These are phyloP conservation scores for Penicillium canescens DNA, from an alignment of 495 filamentous ascomycete genomes.

Conservation along the genomic window DNA sequence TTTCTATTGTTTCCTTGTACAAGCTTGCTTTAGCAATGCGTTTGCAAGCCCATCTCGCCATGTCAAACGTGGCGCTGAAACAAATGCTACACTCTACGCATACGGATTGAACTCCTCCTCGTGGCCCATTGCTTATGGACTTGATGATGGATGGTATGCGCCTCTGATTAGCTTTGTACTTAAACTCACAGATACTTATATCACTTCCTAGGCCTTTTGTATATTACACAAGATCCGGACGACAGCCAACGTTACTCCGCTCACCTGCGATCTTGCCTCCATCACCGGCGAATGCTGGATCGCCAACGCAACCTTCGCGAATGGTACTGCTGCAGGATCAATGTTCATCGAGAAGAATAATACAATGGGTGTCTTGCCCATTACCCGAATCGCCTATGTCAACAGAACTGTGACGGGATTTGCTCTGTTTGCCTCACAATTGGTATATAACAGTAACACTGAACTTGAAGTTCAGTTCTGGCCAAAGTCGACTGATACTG, in stretches of 20 bases:
- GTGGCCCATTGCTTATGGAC: slow-evolving; percentile 12
- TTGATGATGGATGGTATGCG: slow-evolving; percentile 10
- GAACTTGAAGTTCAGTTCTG: slow-evolving; percentile 18
- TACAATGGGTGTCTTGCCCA: slow-evolving; percentile 10
- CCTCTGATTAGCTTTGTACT: background rate
- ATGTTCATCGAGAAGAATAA: slow-evolving; percentile 14
- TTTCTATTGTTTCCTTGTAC: too few species aligned
- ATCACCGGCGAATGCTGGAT: slow-evolving; percentile 21
- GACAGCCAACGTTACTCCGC: background rate
- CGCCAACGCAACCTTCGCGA: slow-evolving; percentile 14
- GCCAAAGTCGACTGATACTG: slow-evolving; percentile 4
- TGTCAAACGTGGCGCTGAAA: slow-evolving; percentile 13
- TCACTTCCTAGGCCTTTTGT: slow-evolving; percentile 6
- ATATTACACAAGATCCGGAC: slow-evolving; percentile 10
- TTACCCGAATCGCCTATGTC: slow-evolving; percentile 4
- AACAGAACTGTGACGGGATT: slow-evolving; percentile 18
- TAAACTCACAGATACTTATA: background rate
- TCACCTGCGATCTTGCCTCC: slow-evolving; percentile 13
- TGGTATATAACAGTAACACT: slow-evolving; percentile 18
- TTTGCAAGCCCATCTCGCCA: too few species aligned
- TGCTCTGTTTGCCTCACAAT: slow-evolving; percentile 18
- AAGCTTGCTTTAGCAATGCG: too few species aligned
- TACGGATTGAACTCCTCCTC: slow-evolving; percentile 13
- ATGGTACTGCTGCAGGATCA: slow-evolving; percentile 12
- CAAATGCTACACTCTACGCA: slow-evolving; percentile 16